phyloP scores from a whole-genome alignment of 2,329 filamentous ascomycete genomes.

The Trichoderma semiorbis region DNA sequence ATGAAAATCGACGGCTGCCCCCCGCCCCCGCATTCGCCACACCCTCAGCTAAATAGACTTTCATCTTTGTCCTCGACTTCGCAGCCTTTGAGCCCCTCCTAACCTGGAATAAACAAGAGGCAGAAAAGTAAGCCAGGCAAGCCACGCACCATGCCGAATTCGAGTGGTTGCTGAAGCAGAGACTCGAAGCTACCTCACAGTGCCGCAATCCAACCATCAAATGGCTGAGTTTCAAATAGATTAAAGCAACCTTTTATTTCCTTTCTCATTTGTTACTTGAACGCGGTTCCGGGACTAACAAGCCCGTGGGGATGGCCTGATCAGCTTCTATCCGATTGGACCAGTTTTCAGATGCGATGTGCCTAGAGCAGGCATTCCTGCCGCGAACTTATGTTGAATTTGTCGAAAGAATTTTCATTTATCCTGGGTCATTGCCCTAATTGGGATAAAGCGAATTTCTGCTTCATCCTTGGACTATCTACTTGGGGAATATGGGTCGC shows the following conservation, averaged over 20 bases:
- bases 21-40: conserved; percentile 13
- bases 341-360: not conserved
- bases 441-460: not conserved
- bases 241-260: not conserved
- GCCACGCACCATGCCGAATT: conserved; percentile 8
- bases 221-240: conserved; percentile 14
- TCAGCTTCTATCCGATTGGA: not conserved
- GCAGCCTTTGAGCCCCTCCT: not conserved
- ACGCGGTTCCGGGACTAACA: not conserved
- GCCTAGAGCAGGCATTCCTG: conserved; percentile 10
- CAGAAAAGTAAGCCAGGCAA: conserved; percentile 1
- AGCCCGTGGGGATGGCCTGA: conserved; percentile 1
- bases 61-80: not conserved
- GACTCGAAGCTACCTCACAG: not conserved
- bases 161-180: conserved; percentile 2
- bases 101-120: not conserved
- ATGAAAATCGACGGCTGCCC: not conserved
- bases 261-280: conserved; percentile 11
- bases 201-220: not conserved
- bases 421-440: not conserved
- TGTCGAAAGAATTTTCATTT: conserved; percentile 2
- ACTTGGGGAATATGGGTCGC: not conserved
- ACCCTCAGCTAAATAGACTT: conserved; percentile 10
- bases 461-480: not conserved
- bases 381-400: conserved; percentile 1